Conservation (phyloP, 257 asterid species). For the Solanum virginianum region DNA sequence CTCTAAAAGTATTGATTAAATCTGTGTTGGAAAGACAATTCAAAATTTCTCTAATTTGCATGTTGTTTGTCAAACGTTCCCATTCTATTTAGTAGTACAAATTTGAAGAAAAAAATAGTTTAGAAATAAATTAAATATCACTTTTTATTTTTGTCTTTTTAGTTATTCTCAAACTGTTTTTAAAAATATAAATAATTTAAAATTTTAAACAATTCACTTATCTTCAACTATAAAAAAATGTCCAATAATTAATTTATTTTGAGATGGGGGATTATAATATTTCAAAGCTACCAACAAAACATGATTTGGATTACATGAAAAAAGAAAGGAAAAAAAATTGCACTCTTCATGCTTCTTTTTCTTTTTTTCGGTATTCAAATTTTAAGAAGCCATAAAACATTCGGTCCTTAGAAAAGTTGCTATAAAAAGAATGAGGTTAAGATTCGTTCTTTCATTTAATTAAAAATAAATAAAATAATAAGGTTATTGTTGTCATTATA, state of each 20-base stretch:
- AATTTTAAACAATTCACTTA: too few species aligned
- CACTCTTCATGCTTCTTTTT: not conserved
- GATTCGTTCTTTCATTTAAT: not conserved
- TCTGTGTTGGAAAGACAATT: not conserved
- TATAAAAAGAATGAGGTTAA: not conserved
- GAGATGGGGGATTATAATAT: too few species aligned
- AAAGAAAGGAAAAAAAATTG: not conserved
- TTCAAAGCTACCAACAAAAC: too few species aligned
- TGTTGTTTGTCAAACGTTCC: not conserved
- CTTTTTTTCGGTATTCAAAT: not conserved
- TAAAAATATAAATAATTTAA: too few species aligned
- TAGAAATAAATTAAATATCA: too few species aligned
- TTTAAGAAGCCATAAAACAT: not conserved
- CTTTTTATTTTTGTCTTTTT: too few species aligned
- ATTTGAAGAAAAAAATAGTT: not conserved
- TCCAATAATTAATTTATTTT: too few species aligned
- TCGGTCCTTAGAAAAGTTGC: not conserved
- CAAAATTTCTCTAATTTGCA: not conserved
- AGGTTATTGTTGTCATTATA: slow-evolving; percentile 11
- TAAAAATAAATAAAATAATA: not conserved
- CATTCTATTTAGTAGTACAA: not conserved
- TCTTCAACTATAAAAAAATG: too few species aligned
- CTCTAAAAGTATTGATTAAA: not conserved
- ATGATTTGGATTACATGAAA: not conserved
- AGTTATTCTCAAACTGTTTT: too few species aligned